Conservation (phyloP, 306 rosid genomes). For the Calophaca sinica region DNA sequence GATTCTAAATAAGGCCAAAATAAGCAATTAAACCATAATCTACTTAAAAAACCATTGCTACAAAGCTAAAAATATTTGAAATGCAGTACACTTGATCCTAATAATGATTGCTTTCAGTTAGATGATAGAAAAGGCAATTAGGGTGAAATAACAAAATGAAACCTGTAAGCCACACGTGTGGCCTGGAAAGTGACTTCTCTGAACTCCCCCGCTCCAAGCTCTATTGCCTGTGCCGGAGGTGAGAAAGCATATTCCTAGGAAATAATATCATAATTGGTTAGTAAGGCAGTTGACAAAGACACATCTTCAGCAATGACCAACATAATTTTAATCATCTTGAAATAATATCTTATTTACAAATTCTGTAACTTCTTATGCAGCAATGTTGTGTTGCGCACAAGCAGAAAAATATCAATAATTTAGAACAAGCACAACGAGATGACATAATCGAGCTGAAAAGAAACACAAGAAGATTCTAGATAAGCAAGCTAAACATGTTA, state of each 20-base stretch:
- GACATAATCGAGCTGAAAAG: constrained; percentile 30
- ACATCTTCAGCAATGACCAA: constrained; percentile 32
- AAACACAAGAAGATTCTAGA: constrained; percentile 12
- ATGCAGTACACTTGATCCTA: constrained; percentile 23
- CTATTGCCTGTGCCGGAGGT: constrained; percentile 90
- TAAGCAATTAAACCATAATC: constrained; percentile 36
- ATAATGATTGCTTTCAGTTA: constrained; percentile 14
- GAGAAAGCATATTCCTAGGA: constrained; percentile 90
- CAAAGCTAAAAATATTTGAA: constrained; percentile 15
- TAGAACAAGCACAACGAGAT: constrained; percentile 25
- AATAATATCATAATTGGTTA: constrained; percentile 29
- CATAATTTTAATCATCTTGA: constrained; percentile 34
- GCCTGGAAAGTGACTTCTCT: constrained; percentile 87
- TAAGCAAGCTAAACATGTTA: constrained; percentile 41
- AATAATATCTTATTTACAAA: constrained; percentile 30
- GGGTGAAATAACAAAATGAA: constrained; percentile 45
- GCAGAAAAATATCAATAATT: constrained; percentile 39
- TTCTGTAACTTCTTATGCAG: constrained; percentile 27
- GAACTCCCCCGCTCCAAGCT: constrained; percentile 91
- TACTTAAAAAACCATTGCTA: constrained; percentile 2
- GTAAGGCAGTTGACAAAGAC: constrained; percentile 42
- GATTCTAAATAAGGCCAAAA: constrained; percentile 29
- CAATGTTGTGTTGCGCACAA: constrained; percentile 4
- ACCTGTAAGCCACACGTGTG: constrained; percentile 98
- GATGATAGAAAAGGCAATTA: constrained; percentile 27